Evolutionary conservation across 768 basidiomycete species (phyloP), one percentile per base, ranked within the genome.

Genomic region (Lentinula raphanica): DNA sequence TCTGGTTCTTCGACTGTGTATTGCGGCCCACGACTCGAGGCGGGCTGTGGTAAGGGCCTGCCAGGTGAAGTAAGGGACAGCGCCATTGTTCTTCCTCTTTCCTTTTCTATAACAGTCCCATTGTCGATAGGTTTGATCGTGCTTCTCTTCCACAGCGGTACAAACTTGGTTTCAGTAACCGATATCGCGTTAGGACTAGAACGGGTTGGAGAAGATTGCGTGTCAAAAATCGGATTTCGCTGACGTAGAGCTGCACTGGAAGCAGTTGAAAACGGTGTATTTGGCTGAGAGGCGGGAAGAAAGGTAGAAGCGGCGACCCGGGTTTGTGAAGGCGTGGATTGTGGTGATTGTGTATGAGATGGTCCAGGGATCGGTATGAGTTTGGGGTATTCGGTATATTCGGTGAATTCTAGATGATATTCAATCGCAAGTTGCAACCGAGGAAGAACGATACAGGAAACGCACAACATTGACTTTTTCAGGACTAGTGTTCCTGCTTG

Each of bases 61-160:
- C 38, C 32, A 15, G 53, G 38, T 11, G 53, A 23, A 25, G 38
- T 25, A 21, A 39, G 25, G 5, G 40, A 39, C 4, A 54, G 21
- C 8, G 38, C 23, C 36, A 21, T 54, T 27, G 23, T 19, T 39
- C 53, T 39, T 27, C 53, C 53, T 54, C 53, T 54, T 39, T 39
- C 53, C 23, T 17, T 23, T 35, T 39, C 36, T 53, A 5, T 12
- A 29, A 32, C 4, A 28, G 31, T 50, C 21, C 32, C 49, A 35
- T 19, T 35, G n/a, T 35, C 15, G 12, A 50, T 3, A 50, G 29
- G 19, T 4, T 28, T 29, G 8, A 49, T 49, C 12, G 48, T 29
- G 49, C 31, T 35, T 42, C 53, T 54, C 32, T 54, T 54, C 53
- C 53, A 54, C 12, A 54, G 40, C 13, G 53, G 53, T 13, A 54